Evolutionary conservation across 2,329 filamentous ascomycete genomes (phyloP).

Genomic region (Fusarium sp.): DNA sequence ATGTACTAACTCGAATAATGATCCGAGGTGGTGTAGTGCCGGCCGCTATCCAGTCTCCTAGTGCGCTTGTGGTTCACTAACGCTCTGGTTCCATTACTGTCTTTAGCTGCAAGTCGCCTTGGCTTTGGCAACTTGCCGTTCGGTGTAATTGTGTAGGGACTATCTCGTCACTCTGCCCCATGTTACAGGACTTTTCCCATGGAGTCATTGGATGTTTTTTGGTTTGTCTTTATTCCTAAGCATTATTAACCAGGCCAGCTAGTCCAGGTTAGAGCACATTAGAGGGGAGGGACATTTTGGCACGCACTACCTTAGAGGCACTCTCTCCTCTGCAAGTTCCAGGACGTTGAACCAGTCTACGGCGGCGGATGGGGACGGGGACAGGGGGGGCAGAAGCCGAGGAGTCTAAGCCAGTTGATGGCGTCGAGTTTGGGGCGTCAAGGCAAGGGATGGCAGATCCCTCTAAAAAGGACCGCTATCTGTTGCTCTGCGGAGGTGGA

Average conservation of each 20-base stretch:
- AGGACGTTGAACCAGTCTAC: constrained; percentile 30
- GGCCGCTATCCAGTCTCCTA: constrained; percentile 14
- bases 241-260: constrained; percentile 3
- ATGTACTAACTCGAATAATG: constrained; percentile 18
- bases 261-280: constrained; percentile 9
- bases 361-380: constrained; percentile 5
- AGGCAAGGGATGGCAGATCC: constrained; percentile 35
- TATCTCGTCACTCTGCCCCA: background rate
- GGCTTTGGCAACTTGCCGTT: background rate
- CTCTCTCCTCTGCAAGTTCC: constrained; percentile 28
- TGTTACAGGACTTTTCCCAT: constrained; percentile 8
- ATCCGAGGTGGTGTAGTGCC: constrained; percentile 30
- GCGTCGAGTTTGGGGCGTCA: constrained; percentile 28
- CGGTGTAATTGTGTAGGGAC: constrained; percentile 8
- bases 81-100: constrained; percentile 12
- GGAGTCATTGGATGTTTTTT: constrained; percentile 5
- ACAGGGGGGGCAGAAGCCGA: constrained; percentile 35
- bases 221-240: background rate
- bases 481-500: background rate
- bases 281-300: constrained; percentile 9
- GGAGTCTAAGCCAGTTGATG: constrained; percentile 29
- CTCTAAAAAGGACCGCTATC: constrained; percentile 6
- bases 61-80: constrained; percentile 12
- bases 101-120: background rate
- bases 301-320: constrained; percentile 18